Base-by-base conservation (phyloP, 1,284 basidiomycete genomes). In the Microstroma glucosiphilum region DNA sequence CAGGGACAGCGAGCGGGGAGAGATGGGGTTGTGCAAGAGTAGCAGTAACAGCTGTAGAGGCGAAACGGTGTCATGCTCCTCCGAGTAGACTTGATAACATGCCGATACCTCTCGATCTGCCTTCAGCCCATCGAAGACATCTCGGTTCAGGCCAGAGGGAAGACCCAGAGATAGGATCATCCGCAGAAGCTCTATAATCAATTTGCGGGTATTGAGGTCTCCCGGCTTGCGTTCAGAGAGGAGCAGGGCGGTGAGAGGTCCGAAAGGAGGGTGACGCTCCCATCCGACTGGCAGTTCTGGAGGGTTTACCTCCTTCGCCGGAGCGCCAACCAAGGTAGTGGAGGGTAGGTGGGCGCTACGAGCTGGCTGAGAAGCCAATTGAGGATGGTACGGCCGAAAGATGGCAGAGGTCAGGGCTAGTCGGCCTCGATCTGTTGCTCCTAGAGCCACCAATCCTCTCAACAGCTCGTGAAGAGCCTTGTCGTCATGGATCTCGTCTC, bases 151-250 rank as follows among this genome's bases (percentile, higher is more conserved):
- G 12, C 51, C 58, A 37, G 56, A 46, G 25, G 80, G 69, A 13
- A 65, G 55, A 49, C 64, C 66, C 76, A 79, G 77, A 60, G 65
- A 41, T 54, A 62, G 59, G 7, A 63, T 69, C 60, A 63, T 88
- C 86, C 77, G 89, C 6, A 72, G 82, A 59, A 89, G 84, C 63
- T 98, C 94, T 58, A 91, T 82, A 58, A 99, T 91, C 58, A 96
- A 84, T 75, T 94, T 91, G 46, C 93, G 86, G 3, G 90, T 89
- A 1, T 86, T 84, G 1, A 97, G 83, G 59, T 98, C 94, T 48
- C 94, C 94, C 0, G 94, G 94, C 77, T 92, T 93, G 83, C 97
- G 97, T 82, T 96, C 93, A 1, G 91, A 93, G 80, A 91, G 97
- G 2, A 98, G 83, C 2, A 98, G 84, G 2, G 86, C 82, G 13